Evolutionary conservation across 371 early-diverging fungal species (phyloP).

Genomic region (Rhizomucor pusillus): DNA sequence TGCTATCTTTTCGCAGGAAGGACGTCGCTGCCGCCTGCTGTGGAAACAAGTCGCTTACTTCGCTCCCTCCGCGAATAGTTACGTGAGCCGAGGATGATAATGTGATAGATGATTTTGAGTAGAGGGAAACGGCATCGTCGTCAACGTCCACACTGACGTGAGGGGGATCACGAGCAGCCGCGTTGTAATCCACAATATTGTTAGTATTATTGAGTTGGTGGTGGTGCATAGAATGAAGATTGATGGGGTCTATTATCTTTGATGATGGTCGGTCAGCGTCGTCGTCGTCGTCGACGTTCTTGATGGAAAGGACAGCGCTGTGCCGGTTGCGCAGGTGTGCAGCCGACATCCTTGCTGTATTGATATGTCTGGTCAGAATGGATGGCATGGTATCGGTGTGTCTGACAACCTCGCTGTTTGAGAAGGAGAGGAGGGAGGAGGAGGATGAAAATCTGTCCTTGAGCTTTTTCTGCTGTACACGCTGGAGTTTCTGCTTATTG

Average conservation of each 20-base stretch:
- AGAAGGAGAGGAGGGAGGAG: conserved; percentile 21
- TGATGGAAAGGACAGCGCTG: conserved; percentile 22
- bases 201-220: background rate
- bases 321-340: conserved; percentile 24
- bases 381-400: conserved; percentile 23
- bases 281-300: conserved; percentile 1
- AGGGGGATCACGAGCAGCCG: too few species aligned
- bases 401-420: conserved; percentile 18
- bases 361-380: background rate
- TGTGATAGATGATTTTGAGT: conserved; percentile 12
- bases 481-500: conserved; percentile 1
- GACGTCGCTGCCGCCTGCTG: background rate
- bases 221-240: background rate
- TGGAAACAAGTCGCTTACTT: conserved; percentile 6
- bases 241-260: background rate
- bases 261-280: background rate
- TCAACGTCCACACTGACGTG: background rate
- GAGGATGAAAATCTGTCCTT: conserved; percentile 22
- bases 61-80: conserved; percentile 13
- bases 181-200: too few species aligned
- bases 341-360: conserved; percentile 4
- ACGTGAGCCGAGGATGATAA: conserved; percentile 5
- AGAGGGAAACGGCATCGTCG: conserved; percentile 5
- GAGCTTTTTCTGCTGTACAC: conserved; percentile 7
- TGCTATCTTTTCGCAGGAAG: background rate